Percentiles rank a stretch among this genome's conserved stretches.
Evolutionary conservation across 345 rosid species (phyloP).

Genomic region (Eutrema yunnanense): DNA sequence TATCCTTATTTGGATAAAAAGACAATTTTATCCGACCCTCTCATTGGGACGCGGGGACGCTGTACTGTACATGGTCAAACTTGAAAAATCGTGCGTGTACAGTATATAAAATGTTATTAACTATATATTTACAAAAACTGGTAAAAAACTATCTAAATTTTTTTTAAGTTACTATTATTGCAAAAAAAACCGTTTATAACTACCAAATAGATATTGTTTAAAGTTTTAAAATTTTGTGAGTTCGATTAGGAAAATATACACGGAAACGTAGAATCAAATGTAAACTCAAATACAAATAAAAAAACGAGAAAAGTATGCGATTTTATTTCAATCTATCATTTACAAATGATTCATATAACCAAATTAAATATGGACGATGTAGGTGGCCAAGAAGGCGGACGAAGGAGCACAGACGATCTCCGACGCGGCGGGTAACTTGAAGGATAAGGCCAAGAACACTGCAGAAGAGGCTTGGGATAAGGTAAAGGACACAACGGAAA

Average conservation of each 20-base stretch:
- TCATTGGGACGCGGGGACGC: too few species aligned
- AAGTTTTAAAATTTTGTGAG: neutral
- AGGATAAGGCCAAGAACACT: slow-evolving; percentile 31
- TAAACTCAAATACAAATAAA: neutral
- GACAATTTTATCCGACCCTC: too few species aligned
- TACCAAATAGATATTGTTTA: neutral
- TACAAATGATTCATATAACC: neutral
- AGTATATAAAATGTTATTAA: too few species aligned
- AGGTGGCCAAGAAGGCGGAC: slow-evolving; percentile 27
- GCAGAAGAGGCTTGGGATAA: slow-evolving; percentile 33
- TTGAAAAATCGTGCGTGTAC: too few species aligned
- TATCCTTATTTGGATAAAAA: too few species aligned
- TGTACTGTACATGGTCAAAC: too few species aligned
- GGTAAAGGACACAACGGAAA: slow-evolving; percentile 32
- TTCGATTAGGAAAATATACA: neutral
- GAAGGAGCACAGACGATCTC: slow-evolving; percentile 26
- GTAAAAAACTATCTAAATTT: too few species aligned
- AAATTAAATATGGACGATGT: neutral
- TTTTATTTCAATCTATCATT: neutral
- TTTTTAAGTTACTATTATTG: too few species aligned
- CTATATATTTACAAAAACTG: too few species aligned
- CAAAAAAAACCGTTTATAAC: neutral
- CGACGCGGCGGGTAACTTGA: slow-evolving; percentile 6
- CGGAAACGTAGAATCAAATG: neutral
- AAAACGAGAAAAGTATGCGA: neutral